These are phyloP conservation scores for Phanerochaete carnosa DNA, from an alignment of 768 basidiomycete genomes.

Conservation along the genomic window DNA sequence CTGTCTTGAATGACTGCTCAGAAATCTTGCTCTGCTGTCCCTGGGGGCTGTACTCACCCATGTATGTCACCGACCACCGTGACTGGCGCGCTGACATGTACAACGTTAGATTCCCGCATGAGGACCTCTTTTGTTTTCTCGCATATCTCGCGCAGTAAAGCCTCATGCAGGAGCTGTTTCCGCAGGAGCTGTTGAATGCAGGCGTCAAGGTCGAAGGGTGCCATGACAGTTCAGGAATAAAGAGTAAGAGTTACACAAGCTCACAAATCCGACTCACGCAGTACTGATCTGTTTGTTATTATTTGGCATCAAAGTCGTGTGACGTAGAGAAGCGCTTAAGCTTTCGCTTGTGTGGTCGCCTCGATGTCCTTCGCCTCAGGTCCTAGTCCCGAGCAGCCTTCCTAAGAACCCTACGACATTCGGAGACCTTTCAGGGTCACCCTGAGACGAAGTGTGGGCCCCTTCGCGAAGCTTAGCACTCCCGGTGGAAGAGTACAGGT, in stretches of 20 bases:
- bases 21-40: conserved; percentile 15
- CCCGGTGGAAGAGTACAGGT: neutral
- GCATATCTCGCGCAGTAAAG: conserved; percentile 95
- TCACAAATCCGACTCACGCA: neutral
- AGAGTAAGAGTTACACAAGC: neutral
- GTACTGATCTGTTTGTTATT: conserved; percentile 2
- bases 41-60: conserved; percentile 59
- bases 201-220: conserved; percentile 92
- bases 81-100: conserved; percentile 93
- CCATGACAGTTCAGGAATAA: conserved; percentile 24
- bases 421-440: neutral
- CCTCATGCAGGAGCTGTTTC: conserved; percentile 94
- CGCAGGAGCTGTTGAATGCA: conserved; percentile 88
- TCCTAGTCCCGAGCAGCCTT: neutral
- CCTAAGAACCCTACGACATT: neutral
- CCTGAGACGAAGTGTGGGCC: neutral
- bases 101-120: conserved; percentile 98
- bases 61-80: conserved; percentile 99
- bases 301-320: neutral
- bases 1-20: conserved; percentile 66
- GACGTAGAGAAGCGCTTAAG: neutral
- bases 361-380: neutral
- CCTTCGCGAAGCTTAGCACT: neutral
- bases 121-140: conserved; percentile 99
- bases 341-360: too few relatives aligned